Evolutionary conservation across 192 early-diverging fungal species (phyloP).

Genomic region (Backusella luteola): DNA sequence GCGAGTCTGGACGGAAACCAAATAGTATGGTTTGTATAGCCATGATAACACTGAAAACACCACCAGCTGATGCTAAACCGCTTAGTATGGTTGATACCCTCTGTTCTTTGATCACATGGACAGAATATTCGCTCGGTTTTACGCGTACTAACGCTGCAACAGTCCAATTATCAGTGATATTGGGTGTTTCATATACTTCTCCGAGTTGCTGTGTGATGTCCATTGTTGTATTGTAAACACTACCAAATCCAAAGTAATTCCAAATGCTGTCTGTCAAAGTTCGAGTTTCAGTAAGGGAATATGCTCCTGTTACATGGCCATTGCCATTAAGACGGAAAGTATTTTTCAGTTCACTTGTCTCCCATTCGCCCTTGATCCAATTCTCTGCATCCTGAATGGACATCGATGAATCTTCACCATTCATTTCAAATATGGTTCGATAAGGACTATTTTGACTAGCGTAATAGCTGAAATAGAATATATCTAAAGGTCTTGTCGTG

Average conservation of each 20-base stretch:
- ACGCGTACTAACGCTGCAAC: neutral
- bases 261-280: neutral
- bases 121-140: neutral
- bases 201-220: neutral
- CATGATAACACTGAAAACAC: conserved; percentile 7
- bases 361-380: neutral
- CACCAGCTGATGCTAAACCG: conserved; percentile 15
- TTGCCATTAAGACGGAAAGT: neutral
- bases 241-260: conserved; percentile 8
- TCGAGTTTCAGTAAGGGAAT: neutral
- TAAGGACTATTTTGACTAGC: neutral
- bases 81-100: neutral
- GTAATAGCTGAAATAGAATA: conserved; percentile 9
- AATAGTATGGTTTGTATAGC: conserved; percentile 12
- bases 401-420: neutral
- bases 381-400: neutral
- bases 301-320: neutral
- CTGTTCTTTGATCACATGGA: neutral
- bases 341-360: neutral
- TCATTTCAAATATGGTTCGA: neutral
- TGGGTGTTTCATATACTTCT: neutral
- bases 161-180: neutral
- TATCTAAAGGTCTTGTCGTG: neutral
- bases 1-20: conserved; percentile 19
- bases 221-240: conserved; percentile 2